Base-by-base conservation (phyloP, 1,284 basidiomycete genomes). In the Termitomyces sp. region DNA sequence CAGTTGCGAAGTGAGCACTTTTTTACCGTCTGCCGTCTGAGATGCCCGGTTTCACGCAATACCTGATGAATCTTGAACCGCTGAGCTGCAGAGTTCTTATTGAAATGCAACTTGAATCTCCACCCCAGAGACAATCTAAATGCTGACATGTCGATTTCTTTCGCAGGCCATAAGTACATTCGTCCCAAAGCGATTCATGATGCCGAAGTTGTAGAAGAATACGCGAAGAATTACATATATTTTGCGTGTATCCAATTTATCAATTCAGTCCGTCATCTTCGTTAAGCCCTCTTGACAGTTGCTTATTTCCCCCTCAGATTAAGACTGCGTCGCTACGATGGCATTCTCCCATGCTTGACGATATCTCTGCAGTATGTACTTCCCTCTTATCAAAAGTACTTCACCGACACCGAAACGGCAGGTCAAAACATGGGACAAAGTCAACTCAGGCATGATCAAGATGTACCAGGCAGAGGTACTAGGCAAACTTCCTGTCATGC, bases 321-420 rank as follows among this genome's bases (percentile, higher is more conserved):
- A 98, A 99, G 71, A 95, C 94, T 0, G 94, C 94, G 0, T 94
- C 93, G 0, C 77, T 99, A 2, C 81, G 95, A 49, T 99, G 96
- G 97, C 97, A 99, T 73, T 98, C 94, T 0, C 97, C 96, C 0
- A 99, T 99, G 96, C 81, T 99, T 10, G 94, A 98, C 67, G 96
- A 98, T 68, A 99, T 99, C 58, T 96, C 94, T 0, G 93, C 88
- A 3, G 96, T 89, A 67, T 55, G 79, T 66, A 5, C 5, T 31
- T 30, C 31, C 17, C 41, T 17, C 51, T 15, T 30, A 19, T 6
- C 26, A 15, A n/a, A 9, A n/a, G 6, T 30, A n/a, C 19, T 15
- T 34, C 50, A 28, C 31, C 40, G 19, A 53, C 36, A 9, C 19
- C n/a, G 34, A 7, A 13, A 9, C n/a, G 4, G 4, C 55, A 89